Evolutionary conservation across 352 stramenopile species (phyloP), one percentile per base, ranked within the genome.

Genomic region (Pythium scleroteichum): DNA sequence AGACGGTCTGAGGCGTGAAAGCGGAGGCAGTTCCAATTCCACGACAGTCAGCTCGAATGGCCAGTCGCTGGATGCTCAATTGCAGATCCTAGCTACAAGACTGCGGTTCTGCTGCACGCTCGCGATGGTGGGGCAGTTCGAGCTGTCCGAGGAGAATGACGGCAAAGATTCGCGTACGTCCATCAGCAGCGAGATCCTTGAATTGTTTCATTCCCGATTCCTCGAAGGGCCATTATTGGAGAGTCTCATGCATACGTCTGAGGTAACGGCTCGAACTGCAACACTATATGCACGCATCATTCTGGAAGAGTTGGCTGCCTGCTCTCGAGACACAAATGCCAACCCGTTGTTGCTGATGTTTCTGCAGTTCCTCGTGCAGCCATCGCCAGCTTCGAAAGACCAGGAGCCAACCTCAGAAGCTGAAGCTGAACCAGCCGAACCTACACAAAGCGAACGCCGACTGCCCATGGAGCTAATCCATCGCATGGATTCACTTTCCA

Each of bases 41-140:
- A 2, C 22, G 0, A n/a, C 41, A n/a, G 68, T 55, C 10, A 82
- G 87, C 53, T 73, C 79, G 3, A 56, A 62, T 17, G 80, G 57
- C 14, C 27, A 23, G 13, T 13, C 17, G 1, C 40, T 64, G 6
- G 57, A 64, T 17, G 45, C 38, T 0, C 47, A 90, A 19, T 60
- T 95, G 2, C 71, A 82, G 26, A 66, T 72, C 12, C 69, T 95
- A 1, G 78, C 85, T 29, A 71, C 78, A 1, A 71, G 84, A 5
- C 54, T 95, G n/a, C 86, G 84, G 1, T 95, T 95, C 58, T 95
- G 86, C 60, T 92, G 80, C 23, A 94, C 86, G 16, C 68, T 95
- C 17, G 68, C 79, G 0, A 94, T 95, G 86, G 83, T 94, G 22
- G 86, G 81, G 17, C 81, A 78, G 14, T 92, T 78, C 52, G 77